Evolutionary conservation across 768 basidiomycete species (phyloP).

Genomic region (Pleurotus djamor): DNA sequence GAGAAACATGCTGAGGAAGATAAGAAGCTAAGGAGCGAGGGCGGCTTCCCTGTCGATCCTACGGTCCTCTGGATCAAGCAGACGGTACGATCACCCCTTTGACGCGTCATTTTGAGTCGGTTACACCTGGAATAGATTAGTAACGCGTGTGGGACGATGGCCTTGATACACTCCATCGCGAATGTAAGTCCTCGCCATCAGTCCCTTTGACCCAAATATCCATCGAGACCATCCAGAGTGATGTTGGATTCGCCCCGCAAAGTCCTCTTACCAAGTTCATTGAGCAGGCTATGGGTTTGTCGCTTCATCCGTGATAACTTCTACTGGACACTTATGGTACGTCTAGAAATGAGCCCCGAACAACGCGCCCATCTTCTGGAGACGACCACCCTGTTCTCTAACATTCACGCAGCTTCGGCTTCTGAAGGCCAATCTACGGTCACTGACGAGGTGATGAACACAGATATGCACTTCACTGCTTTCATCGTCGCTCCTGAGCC

Average conservation of each 20-base stretch:
- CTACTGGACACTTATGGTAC: not conserved
- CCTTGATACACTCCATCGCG: not conserved
- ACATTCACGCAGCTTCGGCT: slow-evolving; percentile 75
- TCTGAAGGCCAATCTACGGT: slow-evolving; percentile 66
- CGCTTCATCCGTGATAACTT: not conserved
- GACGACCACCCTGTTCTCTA: slow-evolving; percentile 70
- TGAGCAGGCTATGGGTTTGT: slow-evolving; percentile 44
- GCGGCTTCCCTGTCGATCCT: slow-evolving; percentile 48
- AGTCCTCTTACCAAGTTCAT: slow-evolving; percentile 70
- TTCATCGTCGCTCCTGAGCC: slow-evolving; percentile 71
- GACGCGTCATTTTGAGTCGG: too few species aligned
- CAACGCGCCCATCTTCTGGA: slow-evolving; percentile 78
- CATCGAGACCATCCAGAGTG: slow-evolving; percentile 66
- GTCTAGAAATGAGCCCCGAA: slow-evolving; percentile 59
- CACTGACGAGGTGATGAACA: slow-evolving; percentile 56
- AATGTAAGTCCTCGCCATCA: slow-evolving; percentile 21
- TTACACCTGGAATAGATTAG: slow-evolving; percentile 46
- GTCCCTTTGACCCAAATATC: slow-evolving; percentile 75
- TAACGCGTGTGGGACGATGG: slow-evolving; percentile 87
- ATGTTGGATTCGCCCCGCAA: slow-evolving; percentile 50
- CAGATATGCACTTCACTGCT: slow-evolving; percentile 84
- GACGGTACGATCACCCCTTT: slow-evolving; percentile 49
- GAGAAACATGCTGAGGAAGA: slow-evolving; percentile 59
- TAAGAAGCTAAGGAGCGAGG: slow-evolving; percentile 42
- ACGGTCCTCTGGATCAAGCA: slow-evolving; percentile 89